Conservation (phyloP, 1,284 basidiomycete genomes). For the Pseudozyma thailandica region DNA sequence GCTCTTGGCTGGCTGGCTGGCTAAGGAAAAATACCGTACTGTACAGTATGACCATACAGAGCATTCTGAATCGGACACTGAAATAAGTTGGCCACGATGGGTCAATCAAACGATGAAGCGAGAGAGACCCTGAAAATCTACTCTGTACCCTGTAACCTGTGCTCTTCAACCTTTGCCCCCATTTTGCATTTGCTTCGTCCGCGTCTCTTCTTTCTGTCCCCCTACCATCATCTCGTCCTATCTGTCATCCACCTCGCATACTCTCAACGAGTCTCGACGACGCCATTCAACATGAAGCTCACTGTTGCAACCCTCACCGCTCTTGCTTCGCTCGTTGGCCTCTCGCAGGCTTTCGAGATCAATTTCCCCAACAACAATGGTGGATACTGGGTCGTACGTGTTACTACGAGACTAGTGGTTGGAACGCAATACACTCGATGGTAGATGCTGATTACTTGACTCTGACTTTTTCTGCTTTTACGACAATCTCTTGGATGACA, state of each 20-base stretch:
- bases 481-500: background rate
- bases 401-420: slow-evolving; percentile 6
- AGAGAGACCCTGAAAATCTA: too few species aligned
- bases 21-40: background rate
- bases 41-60: too few species aligned
- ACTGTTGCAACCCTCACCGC: slow-evolving; percentile 13
- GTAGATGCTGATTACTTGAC: background rate
- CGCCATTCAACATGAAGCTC: slow-evolving; percentile 36
- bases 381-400: slow-evolving; percentile 56
- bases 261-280: background rate
- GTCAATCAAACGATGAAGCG: too few species aligned
- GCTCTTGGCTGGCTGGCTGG: background rate
- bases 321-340: slow-evolving; percentile 29
- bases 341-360: slow-evolving; percentile 48
- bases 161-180: too few species aligned
- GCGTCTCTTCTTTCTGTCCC: background rate
- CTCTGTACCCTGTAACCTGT: too few species aligned
- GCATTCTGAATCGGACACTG: too few species aligned
- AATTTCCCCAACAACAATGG: slow-evolving; percentile 51
- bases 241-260: background rate
- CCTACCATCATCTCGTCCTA: slow-evolving; percentile 1
- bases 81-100: too few species aligned
- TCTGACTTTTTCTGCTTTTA: background rate
- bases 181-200: background rate
- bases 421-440: background rate